phyloP scores from a whole-genome alignment of 2,329 filamentous ascomycete species.

The Aquanectria penicillioides region DNA sequence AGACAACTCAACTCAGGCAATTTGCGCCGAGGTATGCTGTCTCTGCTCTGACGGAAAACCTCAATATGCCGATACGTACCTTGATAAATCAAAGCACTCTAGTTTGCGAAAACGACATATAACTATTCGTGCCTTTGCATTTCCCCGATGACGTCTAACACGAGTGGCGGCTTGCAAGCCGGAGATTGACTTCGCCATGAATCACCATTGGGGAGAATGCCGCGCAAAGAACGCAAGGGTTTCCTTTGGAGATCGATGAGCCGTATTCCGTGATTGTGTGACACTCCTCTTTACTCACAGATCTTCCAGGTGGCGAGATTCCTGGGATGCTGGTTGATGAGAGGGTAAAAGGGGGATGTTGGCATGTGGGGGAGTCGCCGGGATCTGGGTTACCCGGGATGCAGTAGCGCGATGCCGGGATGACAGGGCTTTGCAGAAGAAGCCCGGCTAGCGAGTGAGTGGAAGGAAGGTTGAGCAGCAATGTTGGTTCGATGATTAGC shows the following conservation, averaged over 20 bases:
- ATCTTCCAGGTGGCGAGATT: constrained; percentile 17
- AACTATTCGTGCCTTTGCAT: background rate
- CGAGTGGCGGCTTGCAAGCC: constrained; percentile 1
- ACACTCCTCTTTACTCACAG: background rate
- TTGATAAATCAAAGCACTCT: background rate
- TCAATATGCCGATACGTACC: too few species aligned
- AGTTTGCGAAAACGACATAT: too few species aligned
- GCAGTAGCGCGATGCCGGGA: constrained; percentile 6
- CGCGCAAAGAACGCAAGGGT: background rate
- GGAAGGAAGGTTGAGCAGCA: constrained; percentile 1
- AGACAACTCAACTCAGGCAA: background rate
- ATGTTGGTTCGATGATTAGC: constrained; percentile 2
- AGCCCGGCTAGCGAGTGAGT: background rate
- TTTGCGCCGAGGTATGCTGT: too few species aligned
- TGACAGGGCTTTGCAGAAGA: background rate
- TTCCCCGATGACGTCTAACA: background rate
- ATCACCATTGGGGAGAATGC: background rate
- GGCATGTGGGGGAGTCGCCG: constrained; percentile 11
- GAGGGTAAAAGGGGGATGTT: constrained; percentile 29
- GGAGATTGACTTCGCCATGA: constrained; percentile 4
- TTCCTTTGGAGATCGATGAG: background rate
- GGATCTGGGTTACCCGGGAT: constrained; percentile 9
- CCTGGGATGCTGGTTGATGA: constrained; percentile 17
- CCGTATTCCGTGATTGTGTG: constrained; percentile 5
- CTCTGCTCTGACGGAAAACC: too few species aligned